These are phyloP conservation scores for Globisporangium mamillatum DNA, from an alignment of 352 stramenopile genomes.

Conservation along the genomic window DNA sequence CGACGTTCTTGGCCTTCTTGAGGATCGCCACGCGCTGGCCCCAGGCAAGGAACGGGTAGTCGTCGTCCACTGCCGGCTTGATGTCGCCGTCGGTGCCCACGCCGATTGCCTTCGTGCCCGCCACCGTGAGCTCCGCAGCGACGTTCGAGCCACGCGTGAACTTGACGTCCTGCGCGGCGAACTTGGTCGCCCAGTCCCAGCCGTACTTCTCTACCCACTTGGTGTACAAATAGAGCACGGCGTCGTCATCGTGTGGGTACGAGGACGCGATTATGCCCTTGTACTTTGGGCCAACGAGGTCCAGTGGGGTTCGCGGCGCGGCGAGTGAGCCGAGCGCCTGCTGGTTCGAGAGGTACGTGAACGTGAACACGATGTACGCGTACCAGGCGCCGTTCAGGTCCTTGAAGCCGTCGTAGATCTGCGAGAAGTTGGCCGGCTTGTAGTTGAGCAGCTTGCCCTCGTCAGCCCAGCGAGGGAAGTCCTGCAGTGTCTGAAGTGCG, in stretches of 20 bases:
- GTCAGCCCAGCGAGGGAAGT: conserved; percentile 45
- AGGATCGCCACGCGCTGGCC: conserved; percentile 57
- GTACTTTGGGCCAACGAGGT: conserved; percentile 36
- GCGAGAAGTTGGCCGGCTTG: conserved; percentile 49
- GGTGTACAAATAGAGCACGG: conserved; percentile 44
- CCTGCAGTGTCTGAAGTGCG: conserved; percentile 52
- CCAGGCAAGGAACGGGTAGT: conserved; percentile 31
- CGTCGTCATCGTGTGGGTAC: conserved; percentile 52
- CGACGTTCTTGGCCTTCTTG: conserved; percentile 48
- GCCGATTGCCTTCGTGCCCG: conserved; percentile 32
- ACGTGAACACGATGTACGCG: conserved; percentile 37
- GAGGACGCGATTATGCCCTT: conserved; percentile 36
- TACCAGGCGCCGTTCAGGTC: conserved; percentile 30
- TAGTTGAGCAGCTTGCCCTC: conserved; percentile 45
- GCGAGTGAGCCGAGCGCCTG: conserved; percentile 4
- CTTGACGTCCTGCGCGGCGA: conserved; percentile 34
- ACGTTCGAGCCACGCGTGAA: conserved; percentile 38
- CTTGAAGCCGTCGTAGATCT: conserved; percentile 47
- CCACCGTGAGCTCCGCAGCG: conserved; percentile 21
- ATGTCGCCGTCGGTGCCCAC: conserved; percentile 12
- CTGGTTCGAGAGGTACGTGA: conserved; percentile 41
- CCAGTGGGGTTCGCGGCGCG: conserved; percentile 22
- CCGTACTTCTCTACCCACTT: conserved; percentile 51
- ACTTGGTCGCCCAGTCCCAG: conserved; percentile 45
- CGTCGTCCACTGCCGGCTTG: neutral